These are phyloP conservation scores for Teratosphaeria destructans DNA, from an alignment of 2,329 filamentous ascomycete genomes.

Conservation along the genomic window DNA sequence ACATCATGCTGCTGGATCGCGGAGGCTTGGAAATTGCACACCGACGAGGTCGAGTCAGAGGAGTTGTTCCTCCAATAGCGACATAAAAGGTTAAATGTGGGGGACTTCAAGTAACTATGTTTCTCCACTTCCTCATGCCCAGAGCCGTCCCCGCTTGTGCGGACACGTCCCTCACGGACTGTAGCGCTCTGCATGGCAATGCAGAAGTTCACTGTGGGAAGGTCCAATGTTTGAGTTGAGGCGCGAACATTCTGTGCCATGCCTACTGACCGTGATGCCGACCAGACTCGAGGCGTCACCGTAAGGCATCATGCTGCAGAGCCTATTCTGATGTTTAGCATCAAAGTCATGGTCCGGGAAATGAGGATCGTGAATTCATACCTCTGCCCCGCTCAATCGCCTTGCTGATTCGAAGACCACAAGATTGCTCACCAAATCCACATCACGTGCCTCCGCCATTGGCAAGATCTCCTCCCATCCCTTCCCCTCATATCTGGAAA, in stretches of 20 bases:
- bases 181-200: neutral
- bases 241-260: neutral
- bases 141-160: neutral
- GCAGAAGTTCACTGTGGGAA: neutral
- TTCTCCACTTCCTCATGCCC: neutral
- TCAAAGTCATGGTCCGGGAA: too few species aligned
- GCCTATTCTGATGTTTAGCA: neutral
- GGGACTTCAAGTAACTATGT: neutral
- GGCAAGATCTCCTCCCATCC: constrained; percentile 63
- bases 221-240: neutral
- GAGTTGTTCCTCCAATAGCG: neutral
- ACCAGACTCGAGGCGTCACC: neutral
- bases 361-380: constrained; percentile 14
- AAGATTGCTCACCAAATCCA: constrained; percentile 56
- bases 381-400: constrained; percentile 58
- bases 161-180: neutral
- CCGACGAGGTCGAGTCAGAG: neutral
- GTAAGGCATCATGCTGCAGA: neutral
- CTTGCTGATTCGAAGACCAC: constrained; percentile 61
- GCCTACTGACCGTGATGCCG: neutral
- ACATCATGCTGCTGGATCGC: neutral
- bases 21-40: neutral
- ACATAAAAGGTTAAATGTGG: neutral
- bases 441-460: constrained; percentile 45
- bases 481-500: constrained; percentile 59